Base-by-base conservation (phyloP, 208 protist genomes). In the Porcisia hertigi region DNA sequence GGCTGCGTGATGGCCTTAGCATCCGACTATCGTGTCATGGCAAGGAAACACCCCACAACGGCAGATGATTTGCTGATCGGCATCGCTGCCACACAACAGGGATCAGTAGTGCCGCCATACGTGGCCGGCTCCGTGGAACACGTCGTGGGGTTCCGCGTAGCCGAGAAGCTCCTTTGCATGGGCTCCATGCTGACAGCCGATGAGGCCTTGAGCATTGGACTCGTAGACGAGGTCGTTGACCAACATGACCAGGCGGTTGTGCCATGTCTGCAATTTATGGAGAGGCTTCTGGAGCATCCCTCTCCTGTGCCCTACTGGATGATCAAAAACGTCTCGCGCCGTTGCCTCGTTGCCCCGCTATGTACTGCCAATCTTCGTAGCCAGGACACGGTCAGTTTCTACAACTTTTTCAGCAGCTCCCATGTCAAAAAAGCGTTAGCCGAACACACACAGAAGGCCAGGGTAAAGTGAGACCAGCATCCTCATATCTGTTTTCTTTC, bases 21-120 rank as follows among this genome's bases (percentile, higher is more conserved):
- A 23, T 86, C 83, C 58, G 93, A 97, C 76, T 91, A 91, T 69
- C 82, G 91, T 36, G 86, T 96, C 30, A 97, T 97, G 93, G 87
- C 88, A 23, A 43, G 80, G 18, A 60, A 53, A 34, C 75, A 80
- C 54, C 64, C 65, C 0, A 57, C 65, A 12, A 82, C 82, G 20
- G 16, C 71, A 7, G 63, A 69, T 3, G n/a, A 69, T 30, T 57
- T 88, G 41, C 85, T 70, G n/a, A 94, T 95, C 65, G 93, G 93
- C 49, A 85, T 97, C 39, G 74, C 88, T 41, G 86, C 86, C 16
- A 75, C 84, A 8, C 66, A 80, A n/a, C 75, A 83, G 67, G 93
- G 93, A 25, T 87, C 95, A 36, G 80, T 83, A 7, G 86, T 92
- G 36, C 90, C 93, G 11, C 86, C 87, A 41, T 97, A 86, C 67